Conservation (phyloP, 2,329 filamentous ascomycete species). For the Sporothrix dimorphospora region DNA sequence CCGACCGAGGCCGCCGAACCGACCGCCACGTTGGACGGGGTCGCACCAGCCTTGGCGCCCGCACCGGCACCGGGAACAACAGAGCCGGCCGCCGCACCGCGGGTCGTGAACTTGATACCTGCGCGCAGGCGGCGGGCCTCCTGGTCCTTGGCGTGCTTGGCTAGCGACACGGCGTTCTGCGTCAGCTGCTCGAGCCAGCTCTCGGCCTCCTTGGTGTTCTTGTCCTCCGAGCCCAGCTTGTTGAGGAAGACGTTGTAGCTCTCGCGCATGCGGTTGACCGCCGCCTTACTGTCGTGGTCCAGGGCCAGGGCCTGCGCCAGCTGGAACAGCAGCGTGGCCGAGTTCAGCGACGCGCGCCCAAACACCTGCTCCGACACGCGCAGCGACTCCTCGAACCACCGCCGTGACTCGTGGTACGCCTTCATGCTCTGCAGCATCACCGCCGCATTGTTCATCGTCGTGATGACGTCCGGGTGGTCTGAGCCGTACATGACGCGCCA, state of each 20-base stretch:
- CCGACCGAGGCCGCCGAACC: slow-evolving; percentile 42
- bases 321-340: slow-evolving; percentile 94
- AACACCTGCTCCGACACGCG: slow-evolving; percentile 87
- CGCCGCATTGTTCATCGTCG: slow-evolving; percentile 96
- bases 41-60: slow-evolving; percentile 33
- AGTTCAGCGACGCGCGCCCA: slow-evolving; percentile 87
- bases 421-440: slow-evolving; percentile 98
- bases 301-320: slow-evolving; percentile 91
- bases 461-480: slow-evolving; percentile 95
- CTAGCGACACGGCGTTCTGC: slow-evolving; percentile 90
- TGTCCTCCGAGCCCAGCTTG: slow-evolving; percentile 85
- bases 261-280: slow-evolving; percentile 92
- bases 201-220: slow-evolving; percentile 98
- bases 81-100: slow-evolving; percentile 60
- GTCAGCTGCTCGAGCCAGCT: slow-evolving; percentile 96
- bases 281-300: slow-evolving; percentile 91
- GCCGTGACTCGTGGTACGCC: slow-evolving; percentile 88
- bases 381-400: slow-evolving; percentile 96
- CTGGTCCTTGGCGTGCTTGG: slow-evolving; percentile 88
- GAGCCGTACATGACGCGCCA: slow-evolving; percentile 97
- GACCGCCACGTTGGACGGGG: slow-evolving; percentile 39
- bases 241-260: slow-evolving; percentile 93
- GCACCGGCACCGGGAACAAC: slow-evolving; percentile 44
- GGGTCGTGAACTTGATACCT: slow-evolving; percentile 68
- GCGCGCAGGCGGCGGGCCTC: slow-evolving; percentile 74